Percentiles rank a stretch among this genome's conserved stretches.
Conservation (phyloP, 305 asterid genomes). For the Euphrasia arctica region DNA sequence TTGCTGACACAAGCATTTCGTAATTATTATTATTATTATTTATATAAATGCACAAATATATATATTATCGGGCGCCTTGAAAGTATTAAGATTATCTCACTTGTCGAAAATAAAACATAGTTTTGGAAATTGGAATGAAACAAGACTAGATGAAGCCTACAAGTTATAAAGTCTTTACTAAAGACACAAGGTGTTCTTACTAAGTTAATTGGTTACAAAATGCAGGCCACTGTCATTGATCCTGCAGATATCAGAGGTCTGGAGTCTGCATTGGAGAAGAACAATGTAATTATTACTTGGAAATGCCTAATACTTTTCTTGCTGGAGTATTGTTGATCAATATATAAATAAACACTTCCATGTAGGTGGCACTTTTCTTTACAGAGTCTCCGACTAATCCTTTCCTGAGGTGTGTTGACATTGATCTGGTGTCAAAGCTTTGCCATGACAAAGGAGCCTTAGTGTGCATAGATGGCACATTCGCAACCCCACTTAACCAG, state of each 20-base stretch:
- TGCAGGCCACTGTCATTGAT: constrained; percentile 87
- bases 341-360: constrained; percentile 1
- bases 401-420: constrained; percentile 84
- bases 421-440: constrained; percentile 81
- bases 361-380: constrained; percentile 78
- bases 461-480: constrained; percentile 82
- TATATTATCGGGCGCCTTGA: background rate
- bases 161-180: background rate
- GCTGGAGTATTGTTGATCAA: constrained; percentile 11
- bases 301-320: constrained; percentile 2
- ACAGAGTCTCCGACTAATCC: constrained; percentile 96
- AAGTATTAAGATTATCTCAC: constrained; percentile 7
- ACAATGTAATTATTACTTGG: constrained; percentile 44
- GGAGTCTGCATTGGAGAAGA: constrained; percentile 60
- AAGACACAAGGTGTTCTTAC: constrained; percentile 12
- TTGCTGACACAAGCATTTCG: constrained; percentile 17
- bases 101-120: background rate
- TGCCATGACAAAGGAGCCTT: constrained; percentile 82
- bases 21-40: background rate
- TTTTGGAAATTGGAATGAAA: constrained; percentile 1
- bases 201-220: constrained; percentile 3
- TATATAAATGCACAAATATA: background rate
- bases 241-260: constrained; percentile 84
- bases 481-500: constrained; percentile 94
- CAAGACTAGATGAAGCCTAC: background rate